Percentiles rank a stretch among this genome's conserved stretches.
Conservation (phyloP, 2,329 filamentous ascomycete genomes). For the Nakataea oryzae region DNA sequence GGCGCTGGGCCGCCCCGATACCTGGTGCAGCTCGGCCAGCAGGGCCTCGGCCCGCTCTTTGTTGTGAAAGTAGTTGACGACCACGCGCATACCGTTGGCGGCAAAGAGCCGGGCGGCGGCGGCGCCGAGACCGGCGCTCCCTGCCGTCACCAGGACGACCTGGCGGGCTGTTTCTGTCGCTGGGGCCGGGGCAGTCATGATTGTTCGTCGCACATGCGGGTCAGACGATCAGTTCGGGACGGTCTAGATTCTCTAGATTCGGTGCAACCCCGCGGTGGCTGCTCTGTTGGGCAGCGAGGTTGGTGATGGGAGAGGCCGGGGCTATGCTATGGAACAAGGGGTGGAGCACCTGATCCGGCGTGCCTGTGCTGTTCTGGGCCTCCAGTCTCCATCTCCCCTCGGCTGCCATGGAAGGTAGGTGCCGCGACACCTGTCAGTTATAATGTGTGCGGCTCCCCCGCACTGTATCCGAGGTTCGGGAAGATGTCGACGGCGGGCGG, state of each 20-base stretch:
- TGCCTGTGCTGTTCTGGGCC: neutral
- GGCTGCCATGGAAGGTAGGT: neutral
- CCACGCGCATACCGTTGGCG: conserved; percentile 54
- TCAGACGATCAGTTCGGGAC: neutral
- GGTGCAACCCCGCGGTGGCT: neutral
- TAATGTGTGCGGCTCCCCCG: neutral
- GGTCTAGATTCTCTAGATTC: neutral
- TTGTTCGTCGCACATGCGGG: neutral
- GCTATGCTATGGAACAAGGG: neutral
- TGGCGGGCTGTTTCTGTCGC: conserved; percentile 5
- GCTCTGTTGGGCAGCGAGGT: neutral
- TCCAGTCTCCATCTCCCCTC: neutral
- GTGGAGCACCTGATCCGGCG: too few relatives aligned
- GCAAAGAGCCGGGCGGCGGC: conserved; percentile 58
- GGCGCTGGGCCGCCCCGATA: conserved; percentile 31
- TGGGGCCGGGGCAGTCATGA: neutral
- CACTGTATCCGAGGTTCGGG: neutral
- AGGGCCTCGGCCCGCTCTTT: conserved; percentile 48
- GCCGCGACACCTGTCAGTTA: neutral
- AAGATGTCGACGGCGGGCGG: neutral
- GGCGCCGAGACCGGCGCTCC: conserved; percentile 59
- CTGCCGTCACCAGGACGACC: conserved; percentile 38
- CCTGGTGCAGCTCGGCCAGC: conserved; percentile 38
- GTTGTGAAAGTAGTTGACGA: conserved; percentile 63
- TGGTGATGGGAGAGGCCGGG: neutral